Percentiles rank a stretch among this genome's conserved stretches.
Evolutionary conservation across 1,284 basidiomycete species (phyloP).

Genomic region (Cryptococcus maquisensis): DNA sequence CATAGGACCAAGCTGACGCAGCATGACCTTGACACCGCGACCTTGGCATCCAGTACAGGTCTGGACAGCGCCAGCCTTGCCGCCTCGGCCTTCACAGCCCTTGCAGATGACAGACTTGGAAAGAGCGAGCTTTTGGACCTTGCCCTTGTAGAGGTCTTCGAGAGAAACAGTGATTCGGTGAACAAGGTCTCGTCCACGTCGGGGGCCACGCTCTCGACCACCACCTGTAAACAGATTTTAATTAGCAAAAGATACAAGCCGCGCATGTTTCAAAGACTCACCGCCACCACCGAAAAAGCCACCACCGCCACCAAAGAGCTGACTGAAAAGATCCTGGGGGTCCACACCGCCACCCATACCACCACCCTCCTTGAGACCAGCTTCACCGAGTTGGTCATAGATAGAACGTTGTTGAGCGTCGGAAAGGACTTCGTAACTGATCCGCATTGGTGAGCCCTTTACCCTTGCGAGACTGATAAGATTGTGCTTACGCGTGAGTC

Average conservation of each 20-base stretch:
- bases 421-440: slow-evolving; percentile 87
- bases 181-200: slow-evolving; percentile 96
- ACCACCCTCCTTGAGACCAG: slow-evolving; percentile 74
- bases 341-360: slow-evolving; percentile 94
- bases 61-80: slow-evolving; percentile 92
- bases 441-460: neutral
- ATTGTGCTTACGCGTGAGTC: slow-evolving; percentile 75
- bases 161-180: slow-evolving; percentile 94
- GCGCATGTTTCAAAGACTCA: slow-evolving; percentile 10
- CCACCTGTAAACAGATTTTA: neutral
- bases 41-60: slow-evolving; percentile 76
- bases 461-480: neutral
- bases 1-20: slow-evolving; percentile 96
- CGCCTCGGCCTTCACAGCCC: slow-evolving; percentile 93
- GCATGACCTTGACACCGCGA: slow-evolving; percentile 83
- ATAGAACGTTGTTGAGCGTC: slow-evolving; percentile 78
- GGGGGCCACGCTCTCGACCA: slow-evolving; percentile 59
- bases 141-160: slow-evolving; percentile 98
- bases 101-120: slow-evolving; percentile 92
- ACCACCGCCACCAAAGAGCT: slow-evolving; percentile 77
- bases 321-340: slow-evolving; percentile 95
- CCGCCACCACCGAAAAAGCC: slow-evolving; percentile 58
- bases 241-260: neutral
- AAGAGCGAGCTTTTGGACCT: slow-evolving; percentile 94
- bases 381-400: slow-evolving; percentile 92